Percentiles rank a stretch among this genome's conserved stretches.
phyloP scores from a whole-genome alignment of 805 yeast species.

The Wickerhamomyces sydowiorum region DNA sequence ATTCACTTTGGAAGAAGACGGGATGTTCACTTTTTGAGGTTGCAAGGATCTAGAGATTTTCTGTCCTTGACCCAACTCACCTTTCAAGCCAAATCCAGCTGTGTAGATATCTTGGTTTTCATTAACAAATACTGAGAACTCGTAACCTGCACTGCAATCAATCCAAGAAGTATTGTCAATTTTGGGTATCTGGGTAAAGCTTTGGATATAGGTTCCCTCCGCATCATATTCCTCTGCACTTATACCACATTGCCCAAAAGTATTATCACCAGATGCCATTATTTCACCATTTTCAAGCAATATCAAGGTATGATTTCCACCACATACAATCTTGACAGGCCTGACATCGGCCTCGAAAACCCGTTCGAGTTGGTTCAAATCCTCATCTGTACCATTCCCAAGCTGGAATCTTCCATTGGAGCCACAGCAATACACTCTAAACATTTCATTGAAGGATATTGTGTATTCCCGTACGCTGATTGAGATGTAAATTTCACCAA shows the following conservation, averaged over 20 bases:
- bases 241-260: conserved; percentile 50
- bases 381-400: conserved; percentile 54
- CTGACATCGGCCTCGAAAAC: conserved; percentile 7
- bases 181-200: conserved; percentile 17
- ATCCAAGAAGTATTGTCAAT: conserved; percentile 29
- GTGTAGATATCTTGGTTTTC: conserved; percentile 34
- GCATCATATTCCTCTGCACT: background rate
- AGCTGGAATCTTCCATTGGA: conserved; percentile 81
- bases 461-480: too few relatives aligned
- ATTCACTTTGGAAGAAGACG: conserved; percentile 4
- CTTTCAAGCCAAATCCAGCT: conserved; percentile 63
- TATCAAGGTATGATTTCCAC: conserved; percentile 82
- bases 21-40: conserved; percentile 8
- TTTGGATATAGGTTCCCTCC: background rate
- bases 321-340: conserved; percentile 54
- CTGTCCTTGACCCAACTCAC: conserved; percentile 63
- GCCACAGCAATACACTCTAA: conserved; percentile 54
- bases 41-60: conserved; percentile 2
- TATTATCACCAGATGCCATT: conserved; percentile 55
- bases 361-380: conserved; percentile 27
- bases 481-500: too few relatives aligned
- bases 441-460: conserved; percentile 3
- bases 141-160: conserved; percentile 75
- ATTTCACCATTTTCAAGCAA: conserved; percentile 47
- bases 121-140: conserved; percentile 50